Evolutionary conservation across 345 rosid species (phyloP).

Genomic region (Alliaria petiolata): DNA sequence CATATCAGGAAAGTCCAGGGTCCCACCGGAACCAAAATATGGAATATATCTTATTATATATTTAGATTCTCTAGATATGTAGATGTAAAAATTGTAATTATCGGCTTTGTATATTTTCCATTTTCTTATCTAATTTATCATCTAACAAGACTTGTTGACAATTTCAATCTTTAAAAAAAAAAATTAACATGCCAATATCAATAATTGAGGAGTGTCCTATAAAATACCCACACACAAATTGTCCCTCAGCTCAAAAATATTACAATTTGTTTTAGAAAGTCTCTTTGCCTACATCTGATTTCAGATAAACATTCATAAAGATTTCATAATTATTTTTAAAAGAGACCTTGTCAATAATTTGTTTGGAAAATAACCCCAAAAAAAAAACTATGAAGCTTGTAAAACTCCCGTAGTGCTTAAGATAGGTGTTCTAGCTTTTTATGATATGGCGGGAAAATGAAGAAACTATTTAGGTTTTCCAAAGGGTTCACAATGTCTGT

Average conservation of each 20-base stretch:
- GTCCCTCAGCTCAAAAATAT: background rate
- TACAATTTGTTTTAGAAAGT: too few species aligned
- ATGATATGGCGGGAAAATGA: slow-evolving; percentile 6
- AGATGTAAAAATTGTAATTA: background rate
- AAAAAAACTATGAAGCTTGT: too few species aligned
- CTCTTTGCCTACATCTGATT: too few species aligned
- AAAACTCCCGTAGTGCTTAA: too few species aligned
- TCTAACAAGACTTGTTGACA: background rate
- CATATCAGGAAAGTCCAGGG: too few species aligned
- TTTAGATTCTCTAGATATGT: background rate
- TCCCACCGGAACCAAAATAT: background rate
- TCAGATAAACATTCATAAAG: too few species aligned
- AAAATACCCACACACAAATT: background rate
- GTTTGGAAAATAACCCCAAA: too few species aligned
- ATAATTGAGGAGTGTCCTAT: background rate
- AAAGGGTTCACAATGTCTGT: background rate
- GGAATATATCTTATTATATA: too few species aligned
- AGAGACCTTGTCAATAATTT: too few species aligned
- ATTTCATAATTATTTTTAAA: too few species aligned
- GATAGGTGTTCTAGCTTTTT: too few species aligned
- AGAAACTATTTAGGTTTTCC: background rate
- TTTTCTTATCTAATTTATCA: background rate
- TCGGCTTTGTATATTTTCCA: background rate
- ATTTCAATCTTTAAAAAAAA: background rate
- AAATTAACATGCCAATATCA: background rate